Percentiles rank a stretch among this genome's conserved stretches.
These are phyloP conservation scores for Paraglomus brasilianum DNA, from an alignment of 192 early-diverging fungal genomes.

Conservation along the genomic window DNA sequence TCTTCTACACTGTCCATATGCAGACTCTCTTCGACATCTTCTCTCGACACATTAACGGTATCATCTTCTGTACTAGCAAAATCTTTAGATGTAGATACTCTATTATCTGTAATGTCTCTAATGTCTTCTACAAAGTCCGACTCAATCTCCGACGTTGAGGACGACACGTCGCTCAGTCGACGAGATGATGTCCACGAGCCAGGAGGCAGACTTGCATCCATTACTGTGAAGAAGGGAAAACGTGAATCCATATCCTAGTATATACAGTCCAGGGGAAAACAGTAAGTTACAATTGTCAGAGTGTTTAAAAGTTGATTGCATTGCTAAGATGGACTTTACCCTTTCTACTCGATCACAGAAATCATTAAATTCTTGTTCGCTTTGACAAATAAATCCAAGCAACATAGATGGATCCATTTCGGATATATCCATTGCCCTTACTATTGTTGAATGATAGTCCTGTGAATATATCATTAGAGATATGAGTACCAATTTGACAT, in stretches of 20 bases:
- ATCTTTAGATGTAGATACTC: no score
- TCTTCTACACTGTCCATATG: no score
- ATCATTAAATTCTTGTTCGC: conserved; percentile 32
- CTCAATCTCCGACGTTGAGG: no score
- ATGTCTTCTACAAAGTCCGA: no score
- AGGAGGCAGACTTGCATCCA: not conserved
- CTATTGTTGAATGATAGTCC: conserved; percentile 43
- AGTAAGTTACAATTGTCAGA: not conserved
- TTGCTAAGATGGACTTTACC: not conserved
- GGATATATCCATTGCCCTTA: conserved; percentile 40
- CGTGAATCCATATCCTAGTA: conserved; percentile 19
- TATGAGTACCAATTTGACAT: not conserved
- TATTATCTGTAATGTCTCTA: no score
- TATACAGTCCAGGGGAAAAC: not conserved
- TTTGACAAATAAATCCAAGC: conserved; percentile 42
- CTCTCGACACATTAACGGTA: no score
- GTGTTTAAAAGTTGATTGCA: not conserved
- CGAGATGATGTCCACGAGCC: not conserved
- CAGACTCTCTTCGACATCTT: no score
- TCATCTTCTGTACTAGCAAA: no score
- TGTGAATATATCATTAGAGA: conserved; percentile 1
- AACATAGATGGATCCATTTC: conserved; percentile 48
- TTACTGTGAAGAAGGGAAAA: conserved; percentile 15
- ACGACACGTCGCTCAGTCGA: not conserved
- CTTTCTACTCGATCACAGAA: conserved; percentile 29